Percentiles rank a stretch among this genome's conserved stretches.
Evolutionary conservation across 257 asterid genomes (phyloP).

Genomic region (Lithospermum erythrorhizon): DNA sequence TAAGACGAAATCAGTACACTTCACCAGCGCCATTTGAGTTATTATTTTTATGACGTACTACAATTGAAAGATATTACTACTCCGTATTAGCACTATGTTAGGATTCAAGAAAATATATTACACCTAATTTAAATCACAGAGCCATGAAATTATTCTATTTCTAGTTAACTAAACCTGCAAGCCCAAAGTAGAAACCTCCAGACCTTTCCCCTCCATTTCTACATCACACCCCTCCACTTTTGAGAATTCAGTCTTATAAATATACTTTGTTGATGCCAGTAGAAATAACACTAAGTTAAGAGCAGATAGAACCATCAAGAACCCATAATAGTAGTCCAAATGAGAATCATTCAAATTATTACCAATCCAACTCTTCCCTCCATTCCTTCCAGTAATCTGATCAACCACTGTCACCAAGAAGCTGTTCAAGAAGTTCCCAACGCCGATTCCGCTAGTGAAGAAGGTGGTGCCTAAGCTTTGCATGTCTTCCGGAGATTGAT

Average conservation of each 20-base stretch:
- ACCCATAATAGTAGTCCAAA: constrained; percentile 64
- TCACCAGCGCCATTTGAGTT: too few relatives aligned
- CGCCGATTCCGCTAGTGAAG: constrained; percentile 77
- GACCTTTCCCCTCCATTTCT: constrained; percentile 30
- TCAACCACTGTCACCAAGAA: constrained; percentile 66
- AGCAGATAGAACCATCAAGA: constrained; percentile 38
- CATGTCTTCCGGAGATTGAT: constrained; percentile 82
- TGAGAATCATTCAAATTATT: constrained; percentile 68
- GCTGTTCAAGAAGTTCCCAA: constrained; percentile 80
- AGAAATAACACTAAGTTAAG: constrained; percentile 41
- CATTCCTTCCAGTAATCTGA: constrained; percentile 39
- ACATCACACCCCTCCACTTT: constrained; percentile 29
- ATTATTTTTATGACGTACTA: too few relatives aligned
- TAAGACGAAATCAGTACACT: too few relatives aligned
- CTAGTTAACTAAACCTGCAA: constrained; percentile 23
- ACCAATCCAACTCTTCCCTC: constrained; percentile 80
- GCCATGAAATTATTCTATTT: too few relatives aligned
- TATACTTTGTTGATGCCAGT: constrained; percentile 50
- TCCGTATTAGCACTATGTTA: too few relatives aligned
- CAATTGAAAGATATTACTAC: too few relatives aligned
- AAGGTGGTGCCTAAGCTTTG: constrained; percentile 79
- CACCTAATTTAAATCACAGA: too few relatives aligned
- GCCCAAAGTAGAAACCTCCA: constrained; percentile 23
- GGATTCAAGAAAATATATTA: too few relatives aligned
- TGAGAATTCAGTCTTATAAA: constrained; percentile 46